These are phyloP conservation scores for Curvularia sp. DNA, from an alignment of 2,329 filamentous ascomycete genomes.

Conservation along the genomic window DNA sequence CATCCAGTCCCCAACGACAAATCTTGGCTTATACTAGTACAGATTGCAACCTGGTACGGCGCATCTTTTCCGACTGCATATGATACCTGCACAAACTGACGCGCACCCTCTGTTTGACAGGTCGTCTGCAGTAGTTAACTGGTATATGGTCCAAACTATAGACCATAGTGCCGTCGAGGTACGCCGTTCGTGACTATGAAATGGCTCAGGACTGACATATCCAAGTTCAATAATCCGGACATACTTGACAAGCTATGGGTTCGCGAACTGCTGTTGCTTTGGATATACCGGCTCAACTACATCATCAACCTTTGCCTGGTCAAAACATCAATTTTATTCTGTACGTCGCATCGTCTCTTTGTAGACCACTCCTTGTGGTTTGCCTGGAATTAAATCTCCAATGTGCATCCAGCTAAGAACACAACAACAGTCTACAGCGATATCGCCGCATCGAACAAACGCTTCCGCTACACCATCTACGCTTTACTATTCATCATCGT, in stretches of 20 bases:
- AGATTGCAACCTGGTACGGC: constrained; percentile 38
- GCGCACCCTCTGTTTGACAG: neutral
- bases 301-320: constrained; percentile 41
- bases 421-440: constrained; percentile 38
- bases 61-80: neutral
- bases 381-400: neutral
- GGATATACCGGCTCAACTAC: constrained; percentile 42
- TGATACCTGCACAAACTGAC: neutral
- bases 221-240: constrained; percentile 4
- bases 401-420: constrained; percentile 4
- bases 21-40: constrained; percentile 18
- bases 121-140: constrained; percentile 38
- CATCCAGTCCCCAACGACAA: neutral
- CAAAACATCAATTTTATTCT: constrained; percentile 45
- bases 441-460: constrained; percentile 37
- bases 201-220: neutral
- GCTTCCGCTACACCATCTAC: constrained; percentile 35
- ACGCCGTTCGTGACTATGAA: constrained; percentile 1
- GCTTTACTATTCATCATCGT: constrained; percentile 33
- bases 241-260: constrained; percentile 19
- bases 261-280: constrained; percentile 30
- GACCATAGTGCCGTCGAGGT: constrained; percentile 32
- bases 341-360: constrained; percentile 8
- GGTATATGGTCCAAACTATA: constrained; percentile 35
- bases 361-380: neutral